Conservation (phyloP, 345 rosid species). For the Lepidium africanum region DNA sequence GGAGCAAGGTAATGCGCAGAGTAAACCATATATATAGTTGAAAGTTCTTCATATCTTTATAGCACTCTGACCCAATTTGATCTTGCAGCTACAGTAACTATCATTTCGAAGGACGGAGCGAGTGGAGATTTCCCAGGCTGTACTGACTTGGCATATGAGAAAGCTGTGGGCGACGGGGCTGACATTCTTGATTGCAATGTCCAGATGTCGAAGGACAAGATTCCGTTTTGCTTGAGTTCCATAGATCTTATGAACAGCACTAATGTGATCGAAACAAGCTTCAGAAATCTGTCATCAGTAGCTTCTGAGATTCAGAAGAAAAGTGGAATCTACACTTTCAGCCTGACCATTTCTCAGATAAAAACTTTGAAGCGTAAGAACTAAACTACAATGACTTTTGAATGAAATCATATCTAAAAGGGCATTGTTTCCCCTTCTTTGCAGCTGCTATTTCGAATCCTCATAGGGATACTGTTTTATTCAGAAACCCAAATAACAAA, state of each 20-base stretch:
- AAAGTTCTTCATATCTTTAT: not conserved
- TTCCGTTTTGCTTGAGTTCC: constrained; percentile 39
- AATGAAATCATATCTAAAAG: not conserved
- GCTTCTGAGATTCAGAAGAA: constrained; percentile 23
- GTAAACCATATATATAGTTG: not conserved
- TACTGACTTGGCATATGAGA: constrained; percentile 33
- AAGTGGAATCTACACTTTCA: constrained; percentile 33
- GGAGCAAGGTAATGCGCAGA: constrained; percentile 14
- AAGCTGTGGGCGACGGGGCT: constrained; percentile 25
- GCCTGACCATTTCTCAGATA: constrained; percentile 39
- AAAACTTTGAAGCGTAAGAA: constrained; percentile 36
- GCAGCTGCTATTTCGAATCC: constrained; percentile 62
- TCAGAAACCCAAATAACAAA: constrained; percentile 53
- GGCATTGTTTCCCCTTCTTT: constrained; percentile 8
- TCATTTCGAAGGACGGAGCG: constrained; percentile 32
- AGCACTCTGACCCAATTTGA: not conserved
- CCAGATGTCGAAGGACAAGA: constrained; percentile 32
- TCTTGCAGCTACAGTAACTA: constrained; percentile 23
- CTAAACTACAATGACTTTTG: not conserved
- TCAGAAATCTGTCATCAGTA: constrained; percentile 5
- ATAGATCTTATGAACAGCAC: constrained; percentile 36
- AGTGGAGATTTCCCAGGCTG: constrained; percentile 24
- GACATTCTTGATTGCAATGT: constrained; percentile 37
- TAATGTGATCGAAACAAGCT: constrained; percentile 22
- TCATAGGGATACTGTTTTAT: not conserved